A percentile compares a stretch with the other conserved stretches of the same genome.
These are phyloP conservation scores for Arthrinium phaeospermum DNA, from an alignment of 2,329 filamentous ascomycete genomes.

Conservation along the genomic window DNA sequence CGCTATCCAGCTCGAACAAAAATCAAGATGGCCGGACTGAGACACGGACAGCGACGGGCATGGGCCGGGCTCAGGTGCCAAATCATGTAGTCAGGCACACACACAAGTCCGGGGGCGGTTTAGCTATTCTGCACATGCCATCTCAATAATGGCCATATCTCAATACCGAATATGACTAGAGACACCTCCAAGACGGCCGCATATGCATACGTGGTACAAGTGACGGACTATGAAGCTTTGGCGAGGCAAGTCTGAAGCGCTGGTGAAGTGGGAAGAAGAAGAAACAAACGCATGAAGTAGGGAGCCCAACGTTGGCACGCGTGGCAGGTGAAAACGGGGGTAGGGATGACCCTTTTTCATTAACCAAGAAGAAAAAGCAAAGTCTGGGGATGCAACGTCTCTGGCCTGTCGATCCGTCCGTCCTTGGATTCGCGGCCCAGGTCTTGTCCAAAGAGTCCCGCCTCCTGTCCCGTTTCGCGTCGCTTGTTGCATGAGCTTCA, in stretches of 20 bases:
- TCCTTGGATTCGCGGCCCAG: background rate
- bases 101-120: background rate
- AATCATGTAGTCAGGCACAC: background rate
- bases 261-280: background rate
- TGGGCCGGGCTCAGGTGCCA: background rate
- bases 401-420: background rate
- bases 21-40: background rate
- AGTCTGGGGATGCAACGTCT: slow-evolving; percentile 6
- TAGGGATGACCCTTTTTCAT: slow-evolving; percentile 8
- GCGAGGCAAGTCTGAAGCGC: slow-evolving; percentile 13
- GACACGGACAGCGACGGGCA: background rate
- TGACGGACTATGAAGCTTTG: background rate
- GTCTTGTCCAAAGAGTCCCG: background rate
- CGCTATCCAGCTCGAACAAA: background rate
- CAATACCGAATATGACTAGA: background rate
- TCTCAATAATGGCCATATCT: background rate
- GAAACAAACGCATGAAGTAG: background rate
- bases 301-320: background rate
- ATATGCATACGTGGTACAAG: background rate
- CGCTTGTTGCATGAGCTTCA: background rate
- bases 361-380: background rate
- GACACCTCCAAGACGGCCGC: background rate
- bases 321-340: background rate
- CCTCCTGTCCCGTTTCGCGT: background rate
- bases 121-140: background rate